Evolutionary conservation across 1,139 yeast species (phyloP), one percentile per base, ranked within the genome.

Genomic region (Lodderomyces pseudojiufengensis): DNA sequence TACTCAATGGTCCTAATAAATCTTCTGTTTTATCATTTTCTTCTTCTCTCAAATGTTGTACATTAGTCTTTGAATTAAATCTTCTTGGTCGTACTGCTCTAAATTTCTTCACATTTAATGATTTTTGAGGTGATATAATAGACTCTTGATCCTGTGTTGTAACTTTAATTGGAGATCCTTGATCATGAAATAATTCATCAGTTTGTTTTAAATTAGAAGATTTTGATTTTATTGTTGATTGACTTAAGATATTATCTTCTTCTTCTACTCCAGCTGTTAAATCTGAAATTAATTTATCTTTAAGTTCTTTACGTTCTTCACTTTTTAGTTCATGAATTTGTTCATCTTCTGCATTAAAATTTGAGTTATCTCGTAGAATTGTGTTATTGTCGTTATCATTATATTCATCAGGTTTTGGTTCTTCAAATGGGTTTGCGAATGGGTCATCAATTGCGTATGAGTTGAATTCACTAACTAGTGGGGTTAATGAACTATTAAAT

Each of bases 81-180:
- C 62, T 68, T 32, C 75, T 54, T 2, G 66, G 64, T 41, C 84
- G 61, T 20, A 77, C 65, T 3, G 73, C 71, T 42, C 67, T 69
- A 47, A 70, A 69, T 30, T 50, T 47, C 38, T 55, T 57, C 33
- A 37, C 55, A 50, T 28, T 51, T 36, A 24, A 52, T 45, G 44
- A 56, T 49, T 43, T 55, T 51, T 38, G 60, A 48, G 73, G 71
- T 1, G 72, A 63, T 1, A 49, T 37, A 4, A 49, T 29, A 7
- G 39, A 29, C n/a, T 31, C 37, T 38, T 48, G n/a, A 14, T 20
- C 27, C 18, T 38, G 33, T 26, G 28, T 33, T 24, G n/a, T 26
- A 9, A 58, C 43, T 32, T 54, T 55, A 3, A 63, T 45, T 2
- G 73, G 73, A 35, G 71, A 61, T 3, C 40, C 41, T 27, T 55